Percentiles rank a stretch among this genome's conserved stretches.
Evolutionary conservation across 352 stramenopile species (phyloP).

Genomic region (Elongisporangium prolatum): DNA sequence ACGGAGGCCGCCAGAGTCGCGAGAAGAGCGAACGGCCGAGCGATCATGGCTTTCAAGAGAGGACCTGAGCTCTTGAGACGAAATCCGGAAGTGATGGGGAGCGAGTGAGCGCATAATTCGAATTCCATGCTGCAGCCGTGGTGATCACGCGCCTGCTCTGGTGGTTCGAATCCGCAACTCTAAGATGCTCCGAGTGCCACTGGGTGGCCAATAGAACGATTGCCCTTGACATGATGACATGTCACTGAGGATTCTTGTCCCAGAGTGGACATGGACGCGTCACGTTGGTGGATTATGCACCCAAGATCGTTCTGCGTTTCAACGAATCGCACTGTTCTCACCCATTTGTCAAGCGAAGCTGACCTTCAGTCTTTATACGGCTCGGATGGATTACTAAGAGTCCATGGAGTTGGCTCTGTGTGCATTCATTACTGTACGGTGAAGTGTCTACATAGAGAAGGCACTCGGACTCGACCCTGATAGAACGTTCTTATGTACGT

Average conservation of each 20-base stretch:
- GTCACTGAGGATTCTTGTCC: neutral
- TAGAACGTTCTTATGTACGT: constrained; percentile 41
- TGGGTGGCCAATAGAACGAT: neutral
- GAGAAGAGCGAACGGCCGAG: neutral
- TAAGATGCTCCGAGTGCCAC: neutral
- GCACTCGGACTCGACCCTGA: constrained; percentile 50
- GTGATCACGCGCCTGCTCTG: neutral
- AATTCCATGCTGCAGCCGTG: neutral
- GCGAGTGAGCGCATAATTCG: neutral
- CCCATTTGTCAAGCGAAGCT: too few species aligned
- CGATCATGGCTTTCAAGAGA: neutral
- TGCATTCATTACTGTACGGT: too few species aligned
- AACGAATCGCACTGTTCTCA: neutral
- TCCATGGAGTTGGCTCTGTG: neutral
- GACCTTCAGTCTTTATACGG: too few species aligned
- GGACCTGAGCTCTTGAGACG: neutral
- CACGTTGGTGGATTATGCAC: neutral
- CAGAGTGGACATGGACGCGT: neutral
- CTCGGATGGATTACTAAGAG: neutral
- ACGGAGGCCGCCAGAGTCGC: neutral
- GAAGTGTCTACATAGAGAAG: constrained; percentile 24
- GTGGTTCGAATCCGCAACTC: neutral
- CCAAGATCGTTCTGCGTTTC: neutral
- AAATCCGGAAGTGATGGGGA: neutral
- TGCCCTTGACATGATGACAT: neutral